Percentiles rank a stretch among this genome's conserved stretches.
Conservation (phyloP, 83 land plant species). For the Picea abies region DNA sequence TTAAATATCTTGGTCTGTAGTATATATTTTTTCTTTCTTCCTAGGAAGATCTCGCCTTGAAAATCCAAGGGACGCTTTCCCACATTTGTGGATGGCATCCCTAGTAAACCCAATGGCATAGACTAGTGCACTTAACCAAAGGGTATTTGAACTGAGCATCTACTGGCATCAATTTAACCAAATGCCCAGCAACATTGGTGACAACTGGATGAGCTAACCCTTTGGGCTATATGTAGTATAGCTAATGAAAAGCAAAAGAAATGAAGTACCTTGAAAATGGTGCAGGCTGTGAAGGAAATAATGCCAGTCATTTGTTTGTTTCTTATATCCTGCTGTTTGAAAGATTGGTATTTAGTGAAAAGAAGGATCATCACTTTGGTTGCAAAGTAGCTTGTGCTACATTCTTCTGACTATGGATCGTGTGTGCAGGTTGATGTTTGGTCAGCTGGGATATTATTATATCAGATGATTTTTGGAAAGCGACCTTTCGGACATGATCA, state of each 20-base stretch:
- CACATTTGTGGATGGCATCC: too few relatives aligned
- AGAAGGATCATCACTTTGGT: background rate
- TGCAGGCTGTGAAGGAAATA: background rate
- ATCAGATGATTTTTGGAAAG: conserved; percentile 96
- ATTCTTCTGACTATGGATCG: background rate
- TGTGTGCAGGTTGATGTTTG: conserved; percentile 92
- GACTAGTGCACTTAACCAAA: too few relatives aligned
- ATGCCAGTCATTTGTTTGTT: background rate
- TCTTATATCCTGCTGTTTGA: background rate
- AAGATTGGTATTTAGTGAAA: background rate
- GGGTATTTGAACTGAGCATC: too few relatives aligned
- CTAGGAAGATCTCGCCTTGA: too few relatives aligned
- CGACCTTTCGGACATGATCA: conserved; percentile 99
- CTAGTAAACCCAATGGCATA: too few relatives aligned
- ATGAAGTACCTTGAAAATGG: background rate
- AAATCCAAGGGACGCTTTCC: too few relatives aligned
- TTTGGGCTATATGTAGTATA: too few relatives aligned
- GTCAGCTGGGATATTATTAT: conserved; percentile 94
- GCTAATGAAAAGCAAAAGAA: background rate
- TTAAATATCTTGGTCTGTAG: background rate
- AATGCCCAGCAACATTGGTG: too few relatives aligned
- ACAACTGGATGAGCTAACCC: too few relatives aligned
- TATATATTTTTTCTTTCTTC: background rate
- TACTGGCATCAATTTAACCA: too few relatives aligned
- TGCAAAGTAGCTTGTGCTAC: background rate